Conservation (phyloP, 2,329 filamentous ascomycete species). For the Hawksworthiomyces lignivorus region DNA sequence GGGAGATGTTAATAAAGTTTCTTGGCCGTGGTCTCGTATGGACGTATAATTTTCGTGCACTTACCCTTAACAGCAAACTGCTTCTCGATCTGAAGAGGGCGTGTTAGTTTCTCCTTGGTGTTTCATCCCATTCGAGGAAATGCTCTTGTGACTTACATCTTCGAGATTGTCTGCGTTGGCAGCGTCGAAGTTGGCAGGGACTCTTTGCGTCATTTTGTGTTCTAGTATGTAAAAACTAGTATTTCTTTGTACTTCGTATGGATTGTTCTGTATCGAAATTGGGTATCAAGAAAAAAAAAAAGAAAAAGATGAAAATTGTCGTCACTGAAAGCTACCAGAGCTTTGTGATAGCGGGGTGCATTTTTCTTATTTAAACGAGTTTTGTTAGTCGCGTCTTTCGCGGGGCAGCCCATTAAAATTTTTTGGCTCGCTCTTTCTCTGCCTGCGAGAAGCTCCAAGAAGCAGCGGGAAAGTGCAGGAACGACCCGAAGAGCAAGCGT, state of each 20-base stretch:
- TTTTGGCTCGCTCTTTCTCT: background rate
- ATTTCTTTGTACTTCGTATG: background rate
- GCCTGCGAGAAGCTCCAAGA: slow-evolving; percentile 9
- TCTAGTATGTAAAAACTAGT: background rate
- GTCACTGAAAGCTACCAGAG: background rate
- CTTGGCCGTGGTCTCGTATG: no score
- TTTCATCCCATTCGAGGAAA: background rate
- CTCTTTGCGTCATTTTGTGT: slow-evolving; percentile 18
- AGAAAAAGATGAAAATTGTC: background rate
- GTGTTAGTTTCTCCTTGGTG: background rate
- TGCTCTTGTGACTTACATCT: slow-evolving; percentile 35
- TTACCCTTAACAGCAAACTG: slow-evolving; percentile 95
- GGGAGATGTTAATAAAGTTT: no score
- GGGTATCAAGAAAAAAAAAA: background rate
- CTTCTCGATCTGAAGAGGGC: slow-evolving; percentile 78
- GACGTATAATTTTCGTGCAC: no score
- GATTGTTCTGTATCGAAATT: background rate
- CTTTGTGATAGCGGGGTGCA: background rate
- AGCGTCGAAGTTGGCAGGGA: slow-evolving; percentile 53
- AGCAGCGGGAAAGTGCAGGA: slow-evolving; percentile 6
- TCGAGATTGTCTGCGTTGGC: slow-evolving; percentile 48
- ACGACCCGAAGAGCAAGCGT: background rate
- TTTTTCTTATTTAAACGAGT: background rate
- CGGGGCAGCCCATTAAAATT: background rate
- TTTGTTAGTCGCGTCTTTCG: background rate